These are phyloP conservation scores for Dryas octopetala DNA, from an alignment of 306 rosid species.

Conservation along the genomic window DNA sequence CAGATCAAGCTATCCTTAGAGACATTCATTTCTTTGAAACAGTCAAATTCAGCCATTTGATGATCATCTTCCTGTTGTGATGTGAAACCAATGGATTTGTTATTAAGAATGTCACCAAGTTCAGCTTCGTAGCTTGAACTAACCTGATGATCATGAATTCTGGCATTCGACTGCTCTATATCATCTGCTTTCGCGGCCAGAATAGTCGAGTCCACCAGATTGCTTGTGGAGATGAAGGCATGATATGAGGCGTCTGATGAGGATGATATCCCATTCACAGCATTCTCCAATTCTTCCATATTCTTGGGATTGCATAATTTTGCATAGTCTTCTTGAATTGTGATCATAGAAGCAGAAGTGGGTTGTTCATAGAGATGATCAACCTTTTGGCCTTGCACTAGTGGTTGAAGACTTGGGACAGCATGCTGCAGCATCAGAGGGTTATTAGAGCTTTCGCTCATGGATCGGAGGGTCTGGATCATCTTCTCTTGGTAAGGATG, in stretches of 20 bases:
- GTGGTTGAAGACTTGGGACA: conserved; percentile 19
- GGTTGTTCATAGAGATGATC: conserved; percentile 27
- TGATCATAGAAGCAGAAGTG: conserved; percentile 1
- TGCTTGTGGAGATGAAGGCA: conserved; percentile 20
- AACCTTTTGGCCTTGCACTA: conserved; percentile 24
- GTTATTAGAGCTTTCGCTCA: conserved; percentile 33
- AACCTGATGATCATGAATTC: conserved; percentile 25
- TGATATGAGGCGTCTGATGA: background rate
- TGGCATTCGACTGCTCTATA: conserved; percentile 29
- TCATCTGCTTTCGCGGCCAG: conserved; percentile 26
- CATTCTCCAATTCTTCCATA: conserved; percentile 32
- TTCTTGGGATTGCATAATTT: conserved; percentile 25
- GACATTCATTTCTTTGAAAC: conserved; percentile 56
- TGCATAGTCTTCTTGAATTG: conserved; percentile 28
- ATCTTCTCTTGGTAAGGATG: conserved; percentile 77
- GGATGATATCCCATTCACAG: conserved; percentile 23
- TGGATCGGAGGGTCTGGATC: conserved; percentile 51
- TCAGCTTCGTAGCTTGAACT: conserved; percentile 50
- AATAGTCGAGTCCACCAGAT: conserved; percentile 27
- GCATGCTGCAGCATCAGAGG: conserved; percentile 38
- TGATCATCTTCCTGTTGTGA: conserved; percentile 26
- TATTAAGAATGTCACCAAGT: conserved; percentile 51
- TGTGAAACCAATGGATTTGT: conserved; percentile 39
- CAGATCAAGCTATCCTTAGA: conserved; percentile 61
- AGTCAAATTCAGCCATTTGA: conserved; percentile 58